These are phyloP conservation scores for Nidula niveotomentosa DNA, from an alignment of 1,284 basidiomycete species.

Conservation along the genomic window DNA sequence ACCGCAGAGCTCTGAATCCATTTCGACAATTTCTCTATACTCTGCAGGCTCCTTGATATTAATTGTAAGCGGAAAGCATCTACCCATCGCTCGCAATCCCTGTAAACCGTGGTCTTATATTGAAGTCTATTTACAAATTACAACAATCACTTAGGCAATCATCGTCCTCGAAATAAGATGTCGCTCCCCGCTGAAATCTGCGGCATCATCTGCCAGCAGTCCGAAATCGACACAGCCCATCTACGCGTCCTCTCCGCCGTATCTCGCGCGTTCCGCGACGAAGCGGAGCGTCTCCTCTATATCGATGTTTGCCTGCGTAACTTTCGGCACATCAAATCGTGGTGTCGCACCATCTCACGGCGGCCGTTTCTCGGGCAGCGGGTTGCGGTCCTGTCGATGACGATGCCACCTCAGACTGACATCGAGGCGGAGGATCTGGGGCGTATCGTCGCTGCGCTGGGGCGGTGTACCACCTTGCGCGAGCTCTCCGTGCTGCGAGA, in stretches of 20 bases:
- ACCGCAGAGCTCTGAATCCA: too few relatives aligned
- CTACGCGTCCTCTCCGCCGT: constrained; percentile 12
- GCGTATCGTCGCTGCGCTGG: constrained; percentile 11
- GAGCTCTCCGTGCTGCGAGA: constrained; percentile 10
- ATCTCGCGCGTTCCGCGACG: constrained; percentile 14
- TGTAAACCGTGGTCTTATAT: too few relatives aligned
- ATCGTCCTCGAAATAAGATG: background rate
- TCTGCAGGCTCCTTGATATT: too few relatives aligned
- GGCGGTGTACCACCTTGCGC: constrained; percentile 11
- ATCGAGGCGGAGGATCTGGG: constrained; percentile 15
- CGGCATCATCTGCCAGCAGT: constrained; percentile 4
- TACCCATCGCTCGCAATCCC: too few relatives aligned
- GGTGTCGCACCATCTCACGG: constrained; percentile 11
- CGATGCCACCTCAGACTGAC: constrained; percentile 13
- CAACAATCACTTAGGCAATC: too few relatives aligned
- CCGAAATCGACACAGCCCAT: constrained; percentile 6
- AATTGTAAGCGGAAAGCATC: too few relatives aligned
- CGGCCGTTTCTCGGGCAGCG: constrained; percentile 12
- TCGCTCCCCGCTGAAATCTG: constrained; percentile 7
- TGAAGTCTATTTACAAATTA: too few relatives aligned
- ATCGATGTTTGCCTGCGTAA: constrained; percentile 7
- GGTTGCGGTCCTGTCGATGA: constrained; percentile 8
- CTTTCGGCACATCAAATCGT: constrained; percentile 12
- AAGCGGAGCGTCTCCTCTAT: constrained; percentile 18
- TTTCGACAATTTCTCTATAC: too few relatives aligned